phyloP scores from a whole-genome alignment of 345 rosid genomes.

The Salix viminalis region DNA sequence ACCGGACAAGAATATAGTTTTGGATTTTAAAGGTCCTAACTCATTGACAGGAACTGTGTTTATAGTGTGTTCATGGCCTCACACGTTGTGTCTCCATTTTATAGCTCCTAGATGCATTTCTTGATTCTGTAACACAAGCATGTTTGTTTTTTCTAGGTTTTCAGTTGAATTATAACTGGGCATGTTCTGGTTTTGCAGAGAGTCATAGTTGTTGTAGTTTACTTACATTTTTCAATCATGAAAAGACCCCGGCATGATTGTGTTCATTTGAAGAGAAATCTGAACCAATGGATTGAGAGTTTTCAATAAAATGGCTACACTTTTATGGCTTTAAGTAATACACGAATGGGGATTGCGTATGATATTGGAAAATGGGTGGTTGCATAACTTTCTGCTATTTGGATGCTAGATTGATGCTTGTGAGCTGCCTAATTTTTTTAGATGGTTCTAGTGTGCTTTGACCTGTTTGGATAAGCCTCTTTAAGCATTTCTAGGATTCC shows the following conservation, averaged over 20 bases:
- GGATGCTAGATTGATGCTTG: background rate
- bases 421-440: background rate
- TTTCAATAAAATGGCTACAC: background rate
- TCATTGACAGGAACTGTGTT: background rate
- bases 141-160: background rate
- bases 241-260: background rate
- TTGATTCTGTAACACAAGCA: background rate
- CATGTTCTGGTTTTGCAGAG: background rate
- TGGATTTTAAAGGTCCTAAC: background rate
- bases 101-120: background rate
- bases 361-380: background rate
- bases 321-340: background rate
- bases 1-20: background rate
- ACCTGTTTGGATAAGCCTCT: background rate
- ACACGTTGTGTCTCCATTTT: background rate
- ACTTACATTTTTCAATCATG: background rate
- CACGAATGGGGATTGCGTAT: background rate
- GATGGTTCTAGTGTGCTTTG: background rate
- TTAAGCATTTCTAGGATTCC: background rate
- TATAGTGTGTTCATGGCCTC: background rate
- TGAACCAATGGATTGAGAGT: background rate
- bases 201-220: background rate
- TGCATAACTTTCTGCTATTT: background rate
- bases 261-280: background rate
- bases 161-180: background rate